phyloP scores from a whole-genome alignment of 805 yeast species.

The Metschnikowia bowlesiae region DNA sequence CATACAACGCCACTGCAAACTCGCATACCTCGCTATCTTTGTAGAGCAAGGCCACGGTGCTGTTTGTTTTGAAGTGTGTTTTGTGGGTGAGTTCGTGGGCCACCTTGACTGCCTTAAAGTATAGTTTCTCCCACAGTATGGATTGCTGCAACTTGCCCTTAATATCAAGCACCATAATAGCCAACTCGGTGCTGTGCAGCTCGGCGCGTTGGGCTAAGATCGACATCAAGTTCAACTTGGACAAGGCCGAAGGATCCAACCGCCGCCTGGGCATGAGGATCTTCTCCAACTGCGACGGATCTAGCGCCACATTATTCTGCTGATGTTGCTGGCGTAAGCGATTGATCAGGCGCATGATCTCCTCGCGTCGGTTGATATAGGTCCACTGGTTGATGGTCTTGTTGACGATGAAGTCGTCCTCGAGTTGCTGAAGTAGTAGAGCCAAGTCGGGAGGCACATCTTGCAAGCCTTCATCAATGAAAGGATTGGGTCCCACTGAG shows the following conservation, averaged over 20 bases:
- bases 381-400: constrained; percentile 45
- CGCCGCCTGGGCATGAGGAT: constrained; percentile 61
- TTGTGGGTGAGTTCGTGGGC: constrained; percentile 78
- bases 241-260: constrained; percentile 20
- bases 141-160: constrained; percentile 76
- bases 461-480: constrained; percentile 16
- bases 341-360: constrained; percentile 36
- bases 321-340: constrained; percentile 31
- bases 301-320: constrained; percentile 21
- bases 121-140: constrained; percentile 87
- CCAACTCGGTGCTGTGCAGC: constrained; percentile 57
- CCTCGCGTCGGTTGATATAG: constrained; percentile 42
- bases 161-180: constrained; percentile 66
- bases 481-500: constrained; percentile 12
- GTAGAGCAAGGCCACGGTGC: constrained; percentile 78
- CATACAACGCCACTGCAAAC: constrained; percentile 79
- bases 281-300: constrained; percentile 42
- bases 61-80: constrained; percentile 70
- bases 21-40: constrained; percentile 81
- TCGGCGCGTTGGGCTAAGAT: constrained; percentile 71
- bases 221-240: constrained; percentile 58
- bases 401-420: constrained; percentile 38
- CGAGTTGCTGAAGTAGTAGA: constrained; percentile 36
- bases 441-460: constrained; percentile 47
- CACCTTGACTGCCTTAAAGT: constrained; percentile 76